Percentiles rank a stretch among this genome's conserved stretches.
phyloP scores from a whole-genome alignment of 192 early-diverging fungal species.

The Coemansia sp. region DNA sequence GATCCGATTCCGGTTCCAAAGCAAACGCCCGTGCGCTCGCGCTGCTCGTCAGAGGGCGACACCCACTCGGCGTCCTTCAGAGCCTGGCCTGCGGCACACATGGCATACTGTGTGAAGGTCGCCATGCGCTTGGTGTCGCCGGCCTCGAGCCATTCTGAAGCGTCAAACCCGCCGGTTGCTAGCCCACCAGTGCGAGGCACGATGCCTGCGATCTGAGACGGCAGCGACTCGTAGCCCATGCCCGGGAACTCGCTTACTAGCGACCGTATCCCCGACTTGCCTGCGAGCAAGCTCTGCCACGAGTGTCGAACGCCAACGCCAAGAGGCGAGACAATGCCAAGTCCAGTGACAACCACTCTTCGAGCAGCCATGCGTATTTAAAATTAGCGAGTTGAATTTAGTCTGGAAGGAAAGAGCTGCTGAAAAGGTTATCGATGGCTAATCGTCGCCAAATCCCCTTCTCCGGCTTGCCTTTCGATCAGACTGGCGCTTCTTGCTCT shows the following conservation, averaged over 20 bases:
- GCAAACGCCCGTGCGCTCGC: conserved; percentile 78
- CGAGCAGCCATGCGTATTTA: conserved; percentile 18
- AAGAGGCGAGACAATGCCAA: conserved; percentile 90
- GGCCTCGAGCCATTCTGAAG: conserved; percentile 69
- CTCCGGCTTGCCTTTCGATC: conserved; percentile 65
- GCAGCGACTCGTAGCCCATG: conserved; percentile 61
- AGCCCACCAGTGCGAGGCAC: conserved; percentile 57
- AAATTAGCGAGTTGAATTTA: neutral
- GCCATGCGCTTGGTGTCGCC: conserved; percentile 78
- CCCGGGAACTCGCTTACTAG: conserved; percentile 23
- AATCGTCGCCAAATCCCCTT: conserved; percentile 24
- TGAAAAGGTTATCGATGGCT: neutral
- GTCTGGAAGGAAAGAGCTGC: neutral
- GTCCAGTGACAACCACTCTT: conserved; percentile 92
- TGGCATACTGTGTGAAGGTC: conserved; percentile 84
- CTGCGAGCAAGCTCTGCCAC: conserved; percentile 73
- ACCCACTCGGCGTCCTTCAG: conserved; percentile 80
- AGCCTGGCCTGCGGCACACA: conserved; percentile 80
- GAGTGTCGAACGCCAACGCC: conserved; percentile 68
- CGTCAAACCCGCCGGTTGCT: conserved; percentile 63
- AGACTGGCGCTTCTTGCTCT: conserved; percentile 63
- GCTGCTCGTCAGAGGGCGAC: conserved; percentile 55
- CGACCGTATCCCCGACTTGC: conserved; percentile 75
- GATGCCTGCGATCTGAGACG: conserved; percentile 73
- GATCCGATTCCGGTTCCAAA: conserved; percentile 93